Base-by-base conservation (phyloP, 805 yeast species). In the Starmerella floricola region DNA sequence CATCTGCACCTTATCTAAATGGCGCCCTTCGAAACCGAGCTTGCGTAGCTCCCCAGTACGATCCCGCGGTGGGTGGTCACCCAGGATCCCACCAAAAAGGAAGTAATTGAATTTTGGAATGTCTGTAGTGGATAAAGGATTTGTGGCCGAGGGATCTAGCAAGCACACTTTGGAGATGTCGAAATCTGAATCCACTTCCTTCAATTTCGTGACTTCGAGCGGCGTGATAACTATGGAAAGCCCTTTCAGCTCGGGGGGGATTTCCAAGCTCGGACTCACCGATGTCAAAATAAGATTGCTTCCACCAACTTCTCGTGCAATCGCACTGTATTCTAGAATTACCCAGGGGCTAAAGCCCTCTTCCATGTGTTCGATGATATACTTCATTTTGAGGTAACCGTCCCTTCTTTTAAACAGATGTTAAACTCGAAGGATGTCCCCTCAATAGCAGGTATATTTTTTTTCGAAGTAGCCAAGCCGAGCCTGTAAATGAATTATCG, bases 301-400 rank as follows among this genome's bases (percentile, higher is more conserved):
- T 16, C 67, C 64, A 2, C 96, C 96, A 6, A 88, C 78, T 47
- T 88, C 96, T 41, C 73, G 67, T 36, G 86, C 74, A 45, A 88
- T 87, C 54, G 81, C 84, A 21, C 74, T 63, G 62, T 88, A 88
- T 56, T 88, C 98, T 5, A 91, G 68, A 23, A 74, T 71, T 33
- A 88, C 97, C 98, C 98, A 88, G 51, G 82, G 91, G 50, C 95
- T 84, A 71, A 88, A 85, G 1, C 95, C 97, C 47, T 76, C 81
- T 62, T 88, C 98, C 96, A 88, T 88, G 59, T 88, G 98, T 62
- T 88, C 98, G 40, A 88, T 86, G 40, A 91, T 75, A 68, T 86
- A 88, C 62, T 84, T 85, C 57, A 54, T 54, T 2, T 8, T 16
- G 24, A n/a, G n/a, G n/a, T n/a, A n/a, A n/a, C n/a, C n/a, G n/a